These are phyloP conservation scores for Xylaria sp. DNA, from an alignment of 495 filamentous ascomycete genomes.

Conservation along the genomic window DNA sequence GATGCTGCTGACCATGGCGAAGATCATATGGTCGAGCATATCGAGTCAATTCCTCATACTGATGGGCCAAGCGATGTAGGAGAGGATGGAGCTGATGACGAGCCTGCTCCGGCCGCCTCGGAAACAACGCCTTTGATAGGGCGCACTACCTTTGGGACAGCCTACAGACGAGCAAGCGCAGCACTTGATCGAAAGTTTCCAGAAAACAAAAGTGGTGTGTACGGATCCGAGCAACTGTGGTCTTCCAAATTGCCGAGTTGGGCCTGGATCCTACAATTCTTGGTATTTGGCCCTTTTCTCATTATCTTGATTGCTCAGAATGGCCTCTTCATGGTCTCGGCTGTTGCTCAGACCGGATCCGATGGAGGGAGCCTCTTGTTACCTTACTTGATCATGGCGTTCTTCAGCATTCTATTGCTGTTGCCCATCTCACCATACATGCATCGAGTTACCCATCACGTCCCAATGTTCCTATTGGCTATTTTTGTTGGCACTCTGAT, in stretches of 20 bases:
- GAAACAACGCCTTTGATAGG: constrained; percentile 84
- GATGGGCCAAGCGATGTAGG: constrained; percentile 39
- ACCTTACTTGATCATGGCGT: constrained; percentile 73
- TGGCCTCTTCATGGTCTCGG: constrained; percentile 73
- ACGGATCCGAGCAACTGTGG: constrained; percentile 86
- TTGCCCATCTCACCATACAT: constrained; percentile 82
- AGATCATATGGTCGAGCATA: constrained; percentile 43
- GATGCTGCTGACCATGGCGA: constrained; percentile 34
- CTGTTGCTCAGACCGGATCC: constrained; percentile 78
- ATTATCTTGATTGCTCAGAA: constrained; percentile 78
- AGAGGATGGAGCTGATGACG: constrained; percentile 50
- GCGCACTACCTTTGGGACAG: constrained; percentile 76
- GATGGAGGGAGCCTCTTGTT: constrained; percentile 72
- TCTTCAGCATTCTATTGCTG: constrained; percentile 74
- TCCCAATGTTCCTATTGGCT: constrained; percentile 77
- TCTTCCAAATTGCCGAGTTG: constrained; percentile 77
- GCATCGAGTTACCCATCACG: constrained; percentile 82
- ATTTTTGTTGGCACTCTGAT: constrained; percentile 79
- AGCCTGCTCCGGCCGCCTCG: constrained; percentile 61
- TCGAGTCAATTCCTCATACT: constrained; percentile 39
- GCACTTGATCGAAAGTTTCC: constrained; percentile 33
- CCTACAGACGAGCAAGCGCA: constrained; percentile 53
- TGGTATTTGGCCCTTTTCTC: constrained; percentile 77
- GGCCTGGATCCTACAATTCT: constrained; percentile 86
- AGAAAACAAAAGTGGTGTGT: constrained; percentile 52